These are phyloP conservation scores for Coniosporium tulheliwenetii DNA, from an alignment of 2,329 filamentous ascomycete genomes.

Conservation along the genomic window DNA sequence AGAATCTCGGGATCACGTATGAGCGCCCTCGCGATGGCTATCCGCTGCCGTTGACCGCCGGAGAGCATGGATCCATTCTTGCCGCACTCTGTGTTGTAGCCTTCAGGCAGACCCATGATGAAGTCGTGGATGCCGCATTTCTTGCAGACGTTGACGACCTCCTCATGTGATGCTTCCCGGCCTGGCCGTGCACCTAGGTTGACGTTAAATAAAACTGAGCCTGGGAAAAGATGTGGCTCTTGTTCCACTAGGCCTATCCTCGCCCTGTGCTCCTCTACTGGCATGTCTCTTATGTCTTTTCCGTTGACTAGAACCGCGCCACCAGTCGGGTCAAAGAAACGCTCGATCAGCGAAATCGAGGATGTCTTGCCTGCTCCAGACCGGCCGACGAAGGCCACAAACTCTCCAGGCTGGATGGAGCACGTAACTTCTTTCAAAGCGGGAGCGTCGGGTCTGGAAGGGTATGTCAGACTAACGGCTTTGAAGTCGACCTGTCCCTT, in stretches of 20 bases:
- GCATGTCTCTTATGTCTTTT: constrained; percentile 63
- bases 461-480: constrained; percentile 87
- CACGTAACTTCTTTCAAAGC: constrained; percentile 75
- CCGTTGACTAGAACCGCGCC: constrained; percentile 74
- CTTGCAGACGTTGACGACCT: constrained; percentile 62
- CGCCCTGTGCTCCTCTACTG: constrained; percentile 73
- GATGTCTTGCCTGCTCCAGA: constrained; percentile 92
- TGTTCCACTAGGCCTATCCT: constrained; percentile 81
- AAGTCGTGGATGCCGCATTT: constrained; percentile 92
- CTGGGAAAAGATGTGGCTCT: constrained; percentile 88
- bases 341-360: constrained; percentile 78
- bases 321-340: constrained; percentile 80
- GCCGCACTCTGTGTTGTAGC: constrained; percentile 73
- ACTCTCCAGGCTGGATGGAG: constrained; percentile 59
- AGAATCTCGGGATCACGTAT: constrained; percentile 80
- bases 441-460: constrained; percentile 79
- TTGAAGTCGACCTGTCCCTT: constrained; percentile 69
- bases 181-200: constrained; percentile 52
- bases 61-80: constrained; percentile 74
- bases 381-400: constrained; percentile 81
- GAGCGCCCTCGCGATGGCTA: constrained; percentile 82
- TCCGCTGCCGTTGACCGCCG: constrained; percentile 87
- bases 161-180: constrained; percentile 53
- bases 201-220: constrained; percentile 81
- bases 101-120: constrained; percentile 70